Evolutionary conservation across 2,329 filamentous ascomycete genomes (phyloP).

Genomic region (Exophiala bonariae): DNA sequence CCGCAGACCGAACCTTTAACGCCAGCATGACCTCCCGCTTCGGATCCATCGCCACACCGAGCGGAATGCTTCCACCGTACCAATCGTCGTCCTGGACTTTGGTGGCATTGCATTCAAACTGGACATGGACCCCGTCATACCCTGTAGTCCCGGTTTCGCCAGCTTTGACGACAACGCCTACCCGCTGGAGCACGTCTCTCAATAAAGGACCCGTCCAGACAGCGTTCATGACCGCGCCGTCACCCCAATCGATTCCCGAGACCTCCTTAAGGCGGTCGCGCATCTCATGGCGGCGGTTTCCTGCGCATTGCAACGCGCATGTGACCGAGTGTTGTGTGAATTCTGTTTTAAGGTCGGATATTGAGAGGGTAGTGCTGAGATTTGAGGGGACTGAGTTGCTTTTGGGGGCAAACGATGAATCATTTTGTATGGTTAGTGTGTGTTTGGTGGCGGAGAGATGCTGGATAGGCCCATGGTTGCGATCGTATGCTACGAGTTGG

Average conservation of each 20-base stretch:
- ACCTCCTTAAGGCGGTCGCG: constrained; percentile 60
- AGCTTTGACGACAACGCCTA: constrained; percentile 39
- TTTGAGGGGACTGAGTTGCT: constrained; percentile 45
- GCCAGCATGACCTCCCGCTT: constrained; percentile 49
- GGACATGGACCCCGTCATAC: constrained; percentile 46
- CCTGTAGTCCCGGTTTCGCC: constrained; percentile 11
- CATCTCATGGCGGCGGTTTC: constrained; percentile 62
- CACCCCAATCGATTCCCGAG: constrained; percentile 59
- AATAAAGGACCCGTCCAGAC: constrained; percentile 56
- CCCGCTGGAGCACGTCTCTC: constrained; percentile 50
- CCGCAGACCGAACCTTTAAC: constrained; percentile 38
- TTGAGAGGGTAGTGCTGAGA: constrained; percentile 41
- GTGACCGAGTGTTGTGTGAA: constrained; percentile 56
- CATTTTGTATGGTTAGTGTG: constrained; percentile 45
- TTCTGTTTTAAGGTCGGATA: constrained; percentile 45
- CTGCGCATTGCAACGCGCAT: constrained; percentile 60
- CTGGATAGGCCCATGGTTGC: constrained; percentile 58
- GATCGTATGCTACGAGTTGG: constrained; percentile 54
- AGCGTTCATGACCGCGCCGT: constrained; percentile 62
- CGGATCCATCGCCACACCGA: constrained; percentile 43
- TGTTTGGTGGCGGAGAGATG: constrained; percentile 35
- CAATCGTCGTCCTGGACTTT: constrained; percentile 55
- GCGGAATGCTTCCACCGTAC: constrained; percentile 57
- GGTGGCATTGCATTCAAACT: constrained; percentile 55
- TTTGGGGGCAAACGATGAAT: no score